These are phyloP conservation scores for Hypoxylon rubiginosum DNA, from an alignment of 2,329 filamentous ascomycete species.

Conservation along the genomic window DNA sequence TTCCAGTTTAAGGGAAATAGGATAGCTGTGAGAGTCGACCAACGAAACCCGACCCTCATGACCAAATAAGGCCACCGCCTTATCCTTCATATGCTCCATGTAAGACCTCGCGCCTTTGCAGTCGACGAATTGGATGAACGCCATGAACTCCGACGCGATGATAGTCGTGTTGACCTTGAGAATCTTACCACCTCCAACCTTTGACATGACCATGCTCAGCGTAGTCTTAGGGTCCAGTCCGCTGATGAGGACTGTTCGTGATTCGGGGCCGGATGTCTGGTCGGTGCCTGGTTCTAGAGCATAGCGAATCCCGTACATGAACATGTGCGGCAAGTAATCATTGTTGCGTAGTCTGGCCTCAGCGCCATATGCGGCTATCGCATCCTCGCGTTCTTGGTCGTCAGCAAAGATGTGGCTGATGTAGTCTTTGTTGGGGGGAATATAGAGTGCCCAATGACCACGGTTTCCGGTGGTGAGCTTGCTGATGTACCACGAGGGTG, in stretches of 20 bases:
- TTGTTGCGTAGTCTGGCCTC: background rate
- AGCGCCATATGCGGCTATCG: background rate
- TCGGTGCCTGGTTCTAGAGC: background rate
- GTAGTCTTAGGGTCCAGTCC: background rate
- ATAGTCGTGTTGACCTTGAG: background rate
- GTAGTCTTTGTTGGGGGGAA: constrained; percentile 6
- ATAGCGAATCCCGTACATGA: background rate
- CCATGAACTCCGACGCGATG: background rate
- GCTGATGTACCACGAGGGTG: background rate
- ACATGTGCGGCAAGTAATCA: background rate
- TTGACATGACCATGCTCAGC: constrained; percentile 20
- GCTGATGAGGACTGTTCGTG: constrained; percentile 38
- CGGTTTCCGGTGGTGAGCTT: background rate
- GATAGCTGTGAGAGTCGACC: constrained; percentile 20
- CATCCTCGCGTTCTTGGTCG: background rate
- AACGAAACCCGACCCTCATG: background rate
- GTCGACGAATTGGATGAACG: constrained; percentile 13
- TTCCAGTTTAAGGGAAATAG: background rate
- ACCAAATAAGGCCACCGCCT: background rate
- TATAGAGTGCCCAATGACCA: background rate
- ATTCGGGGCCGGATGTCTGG: background rate
- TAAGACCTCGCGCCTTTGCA: background rate
- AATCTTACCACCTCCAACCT: constrained; percentile 38
- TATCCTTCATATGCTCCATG: constrained; percentile 1
- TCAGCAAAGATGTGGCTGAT: background rate